These are phyloP conservation scores for Kluyveromyces sp. DNA, from an alignment of 1,139 yeast genomes.

Conservation along the genomic window DNA sequence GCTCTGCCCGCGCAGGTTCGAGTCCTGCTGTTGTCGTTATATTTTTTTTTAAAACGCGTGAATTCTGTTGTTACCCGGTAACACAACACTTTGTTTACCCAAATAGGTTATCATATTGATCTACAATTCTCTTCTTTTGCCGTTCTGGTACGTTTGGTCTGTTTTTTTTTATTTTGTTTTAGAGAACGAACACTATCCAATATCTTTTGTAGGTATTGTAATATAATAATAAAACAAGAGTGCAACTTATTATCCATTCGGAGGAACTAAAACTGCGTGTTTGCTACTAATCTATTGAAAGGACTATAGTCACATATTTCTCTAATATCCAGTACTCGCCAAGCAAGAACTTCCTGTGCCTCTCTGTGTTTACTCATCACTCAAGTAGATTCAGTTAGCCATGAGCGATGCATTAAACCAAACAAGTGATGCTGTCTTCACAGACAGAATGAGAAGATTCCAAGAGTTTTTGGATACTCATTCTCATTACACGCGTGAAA, in stretches of 20 bases:
- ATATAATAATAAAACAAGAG: too few species aligned
- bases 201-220: too few species aligned
- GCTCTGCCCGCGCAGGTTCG: slow-evolving; percentile 29
- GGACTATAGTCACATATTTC: too few species aligned
- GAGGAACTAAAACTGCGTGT: too few species aligned
- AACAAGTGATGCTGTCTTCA: slow-evolving; percentile 40
- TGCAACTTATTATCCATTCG: too few species aligned
- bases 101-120: neutral
- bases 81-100: neutral
- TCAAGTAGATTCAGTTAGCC: neutral
- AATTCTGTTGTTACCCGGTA: neutral
- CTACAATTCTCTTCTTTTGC: neutral
- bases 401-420: slow-evolving; percentile 13
- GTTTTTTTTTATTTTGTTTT: too few species aligned
- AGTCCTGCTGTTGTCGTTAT: slow-evolving; percentile 27
- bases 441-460: slow-evolving; percentile 81
- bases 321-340: too few species aligned
- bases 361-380: too few species aligned
- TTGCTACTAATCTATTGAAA: too few species aligned
- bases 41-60: slow-evolving; percentile 9
- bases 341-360: too few species aligned
- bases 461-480: slow-evolving; percentile 74
- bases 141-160: neutral
- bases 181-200: too few species aligned
- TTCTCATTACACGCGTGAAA: slow-evolving; percentile 59